phyloP scores from a whole-genome alignment of 2,329 filamentous ascomycete genomes.

The Sarocladium kiliense region DNA sequence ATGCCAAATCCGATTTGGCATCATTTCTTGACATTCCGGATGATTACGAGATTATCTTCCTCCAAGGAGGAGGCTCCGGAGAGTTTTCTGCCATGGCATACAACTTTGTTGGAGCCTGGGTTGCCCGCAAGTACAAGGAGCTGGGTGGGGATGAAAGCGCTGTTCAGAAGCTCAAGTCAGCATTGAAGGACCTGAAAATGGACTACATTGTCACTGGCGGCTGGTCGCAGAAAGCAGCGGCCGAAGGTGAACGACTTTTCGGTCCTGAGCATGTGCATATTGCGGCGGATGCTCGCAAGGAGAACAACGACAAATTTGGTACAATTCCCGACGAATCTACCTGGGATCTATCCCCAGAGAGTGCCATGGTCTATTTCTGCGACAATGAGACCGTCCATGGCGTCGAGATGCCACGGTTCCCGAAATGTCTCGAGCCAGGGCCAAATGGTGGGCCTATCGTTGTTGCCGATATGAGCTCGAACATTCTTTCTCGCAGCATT shows the following conservation, averaged over 20 bases:
- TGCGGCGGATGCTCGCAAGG: slow-evolving; percentile 60
- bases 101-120: slow-evolving; percentile 81
- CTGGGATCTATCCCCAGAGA: slow-evolving; percentile 67
- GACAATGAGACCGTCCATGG: slow-evolving; percentile 94
- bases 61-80: slow-evolving; percentile 81
- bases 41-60: slow-evolving; percentile 83
- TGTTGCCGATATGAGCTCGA: slow-evolving; percentile 89
- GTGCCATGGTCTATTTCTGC: slow-evolving; percentile 81
- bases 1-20: slow-evolving; percentile 69
- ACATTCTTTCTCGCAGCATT: slow-evolving; percentile 78
- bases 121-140: slow-evolving; percentile 59
- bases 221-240: slow-evolving; percentile 82
- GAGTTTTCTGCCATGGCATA: slow-evolving; percentile 81
- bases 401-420: slow-evolving; percentile 79
- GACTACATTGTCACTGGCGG: slow-evolving; percentile 90
- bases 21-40: slow-evolving; percentile 75
- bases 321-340: slow-evolving; percentile 70
- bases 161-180: slow-evolving; percentile 54
- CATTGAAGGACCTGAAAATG: slow-evolving; percentile 67
- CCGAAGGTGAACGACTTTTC: slow-evolving; percentile 74
- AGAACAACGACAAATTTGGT: slow-evolving; percentile 78
- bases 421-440: slow-evolving; percentile 54
- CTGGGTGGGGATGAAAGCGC: slow-evolving; percentile 54
- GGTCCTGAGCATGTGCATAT: slow-evolving; percentile 78
- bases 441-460: slow-evolving; percentile 66